A percentile compares a stretch with the other conserved stretches of the same genome.
Evolutionary conservation across 257 asterid genomes (phyloP).

Genomic region (Solanum arcanum): DNA sequence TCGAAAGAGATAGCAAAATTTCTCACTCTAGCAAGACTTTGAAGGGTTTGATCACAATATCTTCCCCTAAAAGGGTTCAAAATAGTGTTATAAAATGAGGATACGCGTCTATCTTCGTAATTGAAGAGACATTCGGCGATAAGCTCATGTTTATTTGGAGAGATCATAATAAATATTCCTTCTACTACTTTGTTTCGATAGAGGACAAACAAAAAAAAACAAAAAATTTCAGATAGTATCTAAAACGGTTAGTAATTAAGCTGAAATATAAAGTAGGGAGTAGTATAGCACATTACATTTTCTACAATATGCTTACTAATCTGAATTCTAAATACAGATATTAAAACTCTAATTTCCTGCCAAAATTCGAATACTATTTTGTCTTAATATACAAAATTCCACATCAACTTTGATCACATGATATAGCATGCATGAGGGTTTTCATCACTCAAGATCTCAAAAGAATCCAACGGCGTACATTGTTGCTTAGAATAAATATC

Average conservation of each 20-base stretch:
- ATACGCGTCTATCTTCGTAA: not conserved
- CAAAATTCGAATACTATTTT: not conserved
- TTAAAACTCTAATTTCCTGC: not conserved
- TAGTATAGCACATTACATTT: not conserved
- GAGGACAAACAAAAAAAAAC: too few relatives aligned
- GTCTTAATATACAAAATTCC: not conserved
- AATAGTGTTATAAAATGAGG: too few relatives aligned
- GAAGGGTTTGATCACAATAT: too few relatives aligned
- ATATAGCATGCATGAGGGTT: slow-evolving; percentile 61
- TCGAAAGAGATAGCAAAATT: too few relatives aligned
- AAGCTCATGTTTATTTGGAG: too few relatives aligned
- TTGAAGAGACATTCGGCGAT: not conserved
- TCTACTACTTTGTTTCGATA: too few relatives aligned
- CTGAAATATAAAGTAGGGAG: too few relatives aligned
- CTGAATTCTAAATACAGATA: not conserved
- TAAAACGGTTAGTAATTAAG: too few relatives aligned
- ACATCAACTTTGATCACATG: slow-evolving; percentile 25
- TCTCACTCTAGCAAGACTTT: too few relatives aligned
- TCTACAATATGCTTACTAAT: not conserved
- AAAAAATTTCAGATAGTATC: too few relatives aligned
- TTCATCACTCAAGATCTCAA: slow-evolving; percentile 71
- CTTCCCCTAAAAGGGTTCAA: too few relatives aligned
- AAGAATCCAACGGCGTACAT: slow-evolving; percentile 40
- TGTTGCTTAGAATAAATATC: slow-evolving; percentile 20
- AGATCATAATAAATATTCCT: not conserved